Evolutionary conservation across 2,329 filamentous ascomycete genomes (phyloP).

Genomic region (Fusarium nanum): DNA sequence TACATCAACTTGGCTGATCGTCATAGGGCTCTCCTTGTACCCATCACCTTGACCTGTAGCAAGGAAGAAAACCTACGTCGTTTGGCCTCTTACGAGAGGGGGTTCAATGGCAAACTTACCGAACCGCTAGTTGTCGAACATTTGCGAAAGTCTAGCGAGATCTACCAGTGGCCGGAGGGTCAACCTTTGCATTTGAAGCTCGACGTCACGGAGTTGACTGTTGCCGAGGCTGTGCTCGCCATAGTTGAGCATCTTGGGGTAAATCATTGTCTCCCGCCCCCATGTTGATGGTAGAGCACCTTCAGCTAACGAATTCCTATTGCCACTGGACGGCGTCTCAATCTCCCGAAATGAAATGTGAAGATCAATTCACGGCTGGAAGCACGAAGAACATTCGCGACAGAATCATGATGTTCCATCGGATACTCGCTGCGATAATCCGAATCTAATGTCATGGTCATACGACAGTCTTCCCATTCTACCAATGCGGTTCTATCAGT

Average conservation of each 20-base stretch:
- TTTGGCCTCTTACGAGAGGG: neutral
- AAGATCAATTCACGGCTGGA: fast-evolving
- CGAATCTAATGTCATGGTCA: too few species aligned
- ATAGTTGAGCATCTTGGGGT: neutral
- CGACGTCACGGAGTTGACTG: neutral
- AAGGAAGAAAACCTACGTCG: neutral
- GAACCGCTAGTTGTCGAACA: neutral
- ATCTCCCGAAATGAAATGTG: too few species aligned
- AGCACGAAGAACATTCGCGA: too few species aligned
- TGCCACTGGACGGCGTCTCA: too few species aligned
- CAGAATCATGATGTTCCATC: too few species aligned
- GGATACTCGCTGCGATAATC: too few species aligned
- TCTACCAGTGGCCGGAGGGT: neutral
- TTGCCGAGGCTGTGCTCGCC: neutral
- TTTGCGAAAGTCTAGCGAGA: neutral
- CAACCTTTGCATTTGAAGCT: neutral
- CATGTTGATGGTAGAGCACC: too few species aligned
- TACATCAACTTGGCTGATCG: neutral
- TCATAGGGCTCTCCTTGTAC: neutral
- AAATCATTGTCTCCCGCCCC: too few species aligned
- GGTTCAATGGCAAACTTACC: neutral
- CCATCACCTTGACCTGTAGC: neutral
- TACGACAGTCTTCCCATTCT: too few species aligned
- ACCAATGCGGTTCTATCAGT: too few species aligned
- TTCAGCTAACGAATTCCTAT: too few species aligned